These are phyloP conservation scores for Tolypocladium amazonense DNA, from an alignment of 2,329 filamentous ascomycete species.

Conservation along the genomic window DNA sequence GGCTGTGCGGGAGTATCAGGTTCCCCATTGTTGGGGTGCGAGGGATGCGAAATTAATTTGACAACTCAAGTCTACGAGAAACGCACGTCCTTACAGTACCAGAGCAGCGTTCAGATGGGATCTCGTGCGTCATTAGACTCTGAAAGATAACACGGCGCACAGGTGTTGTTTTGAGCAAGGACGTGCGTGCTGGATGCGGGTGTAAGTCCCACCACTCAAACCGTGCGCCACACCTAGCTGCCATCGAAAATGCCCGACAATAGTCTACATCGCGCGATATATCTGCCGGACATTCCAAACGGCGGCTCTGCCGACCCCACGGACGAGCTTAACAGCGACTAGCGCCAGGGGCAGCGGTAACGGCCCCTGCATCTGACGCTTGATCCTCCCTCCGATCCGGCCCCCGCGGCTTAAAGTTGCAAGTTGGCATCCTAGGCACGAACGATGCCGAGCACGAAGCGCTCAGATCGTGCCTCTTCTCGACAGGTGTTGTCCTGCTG, in stretches of 20 bases:
- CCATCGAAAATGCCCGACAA: background rate
- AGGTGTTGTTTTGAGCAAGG: background rate
- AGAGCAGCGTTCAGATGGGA: background rate
- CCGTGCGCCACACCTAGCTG: background rate
- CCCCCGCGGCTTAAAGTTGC: background rate
- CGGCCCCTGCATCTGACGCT: background rate
- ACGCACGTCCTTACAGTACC: no score
- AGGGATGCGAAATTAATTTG: no score
- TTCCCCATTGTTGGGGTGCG: no score
- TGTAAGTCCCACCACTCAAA: background rate
- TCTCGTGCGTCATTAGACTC: background rate
- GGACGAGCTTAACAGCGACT: background rate
- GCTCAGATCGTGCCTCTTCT: background rate
- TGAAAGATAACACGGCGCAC: background rate
- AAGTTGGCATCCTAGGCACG: background rate
- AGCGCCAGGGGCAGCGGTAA: background rate
- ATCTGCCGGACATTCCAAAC: background rate
- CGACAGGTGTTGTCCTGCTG: background rate
- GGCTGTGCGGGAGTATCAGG: no score
- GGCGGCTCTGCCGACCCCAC: background rate
- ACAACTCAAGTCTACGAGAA: no score
- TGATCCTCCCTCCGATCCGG: background rate
- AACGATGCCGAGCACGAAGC: background rate
- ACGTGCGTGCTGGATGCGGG: background rate
- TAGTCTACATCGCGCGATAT: background rate